Base-by-base conservation (phyloP, 768 basidiomycete species). In the Boletus tylopilopsis region DNA sequence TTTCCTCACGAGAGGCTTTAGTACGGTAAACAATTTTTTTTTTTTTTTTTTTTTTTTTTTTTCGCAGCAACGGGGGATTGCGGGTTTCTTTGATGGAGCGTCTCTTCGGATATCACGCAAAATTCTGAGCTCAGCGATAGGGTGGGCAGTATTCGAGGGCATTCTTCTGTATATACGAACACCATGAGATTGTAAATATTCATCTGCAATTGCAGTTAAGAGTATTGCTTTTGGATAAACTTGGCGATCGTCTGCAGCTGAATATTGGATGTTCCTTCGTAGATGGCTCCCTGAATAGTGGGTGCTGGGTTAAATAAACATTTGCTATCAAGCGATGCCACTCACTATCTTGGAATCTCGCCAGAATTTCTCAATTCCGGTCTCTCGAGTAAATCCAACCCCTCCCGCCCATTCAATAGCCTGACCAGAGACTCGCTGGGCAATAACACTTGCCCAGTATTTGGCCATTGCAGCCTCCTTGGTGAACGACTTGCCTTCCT, bases 381-480 rank as follows among this genome's bases (percentile, higher is more conserved):
- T 90, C 72, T 97, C 94, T 45, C 93, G 72, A 45, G 93, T 95
- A 70, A 90, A 94, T 0, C 93, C 95, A 42, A 92, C 78, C 1
- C 94, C 94, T 35, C 94, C 96, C 1, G 86, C 84, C 95, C 94
- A 97, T 68, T 98, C 95, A 55, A 98, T 97, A 16, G 95, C 95
- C 36, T 77, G 71, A 7, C 95, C 93, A 10, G 86, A 79, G 2
- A 96, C 94, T 36, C 78, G 76, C 70, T 95, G 90, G 13, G 96
- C 96, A 6, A 99, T 82, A 19, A 87, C 79, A 51, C 91, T 92
- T 21, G 87, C 79, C 77, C 84, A 91, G 63, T 89, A 94, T 70
- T 99, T 99, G 42, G 96, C 96, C 90, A 97, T 96, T 2, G 96
- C 96, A 11, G 96, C 95, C 70, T 97, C 90, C 70, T 90, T 91